These are phyloP conservation scores for Pseudonectria foliicola DNA, from an alignment of 2,329 filamentous ascomycete genomes.

Conservation along the genomic window DNA sequence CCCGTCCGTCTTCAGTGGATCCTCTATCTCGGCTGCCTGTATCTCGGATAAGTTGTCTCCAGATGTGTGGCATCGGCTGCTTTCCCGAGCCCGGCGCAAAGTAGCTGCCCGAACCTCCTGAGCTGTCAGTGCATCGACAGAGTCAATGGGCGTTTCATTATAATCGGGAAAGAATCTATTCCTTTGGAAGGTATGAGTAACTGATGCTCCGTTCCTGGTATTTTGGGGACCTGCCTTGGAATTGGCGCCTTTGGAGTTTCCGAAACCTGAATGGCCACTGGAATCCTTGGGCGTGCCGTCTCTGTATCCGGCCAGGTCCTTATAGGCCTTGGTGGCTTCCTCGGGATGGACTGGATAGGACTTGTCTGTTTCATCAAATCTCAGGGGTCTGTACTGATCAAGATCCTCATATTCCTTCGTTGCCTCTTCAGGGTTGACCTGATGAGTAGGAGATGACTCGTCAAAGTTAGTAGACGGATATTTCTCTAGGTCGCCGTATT, in stretches of 20 bases:
- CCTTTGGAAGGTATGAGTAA: conserved; percentile 18
- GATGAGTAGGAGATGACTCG: conserved; percentile 17
- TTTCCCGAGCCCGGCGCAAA: conserved; percentile 19
- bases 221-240: conserved; percentile 22
- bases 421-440: conserved; percentile 31
- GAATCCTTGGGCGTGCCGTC: conserved; percentile 30
- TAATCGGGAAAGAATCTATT: conserved; percentile 15
- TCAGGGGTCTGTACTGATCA: conserved; percentile 29
- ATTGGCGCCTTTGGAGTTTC: conserved; percentile 33
- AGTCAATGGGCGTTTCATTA: conserved; percentile 12
- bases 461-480: conserved; percentile 26
- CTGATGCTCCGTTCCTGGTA: conserved; percentile 16
- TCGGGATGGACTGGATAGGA: conserved; percentile 26
- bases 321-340: conserved; percentile 31
- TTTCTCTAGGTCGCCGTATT: conserved; percentile 26
- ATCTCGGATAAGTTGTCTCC: conserved; percentile 5
- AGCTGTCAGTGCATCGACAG: conserved; percentile 21
- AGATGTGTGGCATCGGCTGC: conserved; percentile 9
- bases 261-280: conserved; percentile 22
- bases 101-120: conserved; percentile 26
- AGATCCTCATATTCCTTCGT: conserved; percentile 36
- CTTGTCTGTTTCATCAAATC: conserved; percentile 21
- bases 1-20: conserved; percentile 1
- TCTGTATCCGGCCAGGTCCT: conserved; percentile 35
- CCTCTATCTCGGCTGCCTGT: conserved; percentile 6